phyloP scores from a whole-genome alignment of 1,284 basidiomycete species.

The Trichosporon faecale region DNA sequence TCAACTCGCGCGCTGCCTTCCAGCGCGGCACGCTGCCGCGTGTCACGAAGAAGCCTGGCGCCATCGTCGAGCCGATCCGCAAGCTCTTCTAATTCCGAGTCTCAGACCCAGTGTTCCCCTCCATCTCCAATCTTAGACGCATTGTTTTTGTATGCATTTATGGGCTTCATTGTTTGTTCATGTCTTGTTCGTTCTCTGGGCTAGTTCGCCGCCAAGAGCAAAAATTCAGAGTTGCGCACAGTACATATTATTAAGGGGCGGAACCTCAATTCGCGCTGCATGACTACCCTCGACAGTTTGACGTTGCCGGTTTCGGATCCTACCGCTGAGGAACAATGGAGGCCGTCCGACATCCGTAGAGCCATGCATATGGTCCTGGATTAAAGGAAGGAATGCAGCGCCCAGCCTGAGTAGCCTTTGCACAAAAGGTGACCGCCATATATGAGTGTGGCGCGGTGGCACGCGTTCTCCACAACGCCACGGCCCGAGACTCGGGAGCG shows the following conservation, averaged over 20 bases:
- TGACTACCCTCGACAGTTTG: not conserved
- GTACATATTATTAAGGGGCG: not conserved
- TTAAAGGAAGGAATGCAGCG: not conserved
- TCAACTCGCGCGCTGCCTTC: slow-evolving; percentile 87
- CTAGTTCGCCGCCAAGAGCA: not conserved
- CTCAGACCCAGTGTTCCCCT: too few species aligned
- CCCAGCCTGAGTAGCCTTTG: too few species aligned
- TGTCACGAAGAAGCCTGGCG: slow-evolving; percentile 81
- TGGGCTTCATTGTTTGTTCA: not conserved
- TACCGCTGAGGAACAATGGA: not conserved
- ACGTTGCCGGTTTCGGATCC: not conserved
- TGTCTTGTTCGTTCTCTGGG: too few species aligned
- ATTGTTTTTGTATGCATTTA: slow-evolving; percentile 10
- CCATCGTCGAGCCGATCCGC: slow-evolving; percentile 69
- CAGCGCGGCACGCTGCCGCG: slow-evolving; percentile 77
- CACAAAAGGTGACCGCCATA: not conserved
- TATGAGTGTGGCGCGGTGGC: not conserved
- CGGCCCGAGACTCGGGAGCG: not conserved
- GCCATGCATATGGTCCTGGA: not conserved
- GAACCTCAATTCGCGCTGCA: not conserved
- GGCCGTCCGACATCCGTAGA: too few species aligned
- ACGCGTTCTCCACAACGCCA: not conserved
- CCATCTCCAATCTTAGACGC: not conserved
- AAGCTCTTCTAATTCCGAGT: slow-evolving; percentile 57
- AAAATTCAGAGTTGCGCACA: not conserved